A percentile compares a stretch with the other conserved stretches of the same genome.
phyloP scores from a whole-genome alignment of 306 rosid species.

The Glycine soja region DNA sequence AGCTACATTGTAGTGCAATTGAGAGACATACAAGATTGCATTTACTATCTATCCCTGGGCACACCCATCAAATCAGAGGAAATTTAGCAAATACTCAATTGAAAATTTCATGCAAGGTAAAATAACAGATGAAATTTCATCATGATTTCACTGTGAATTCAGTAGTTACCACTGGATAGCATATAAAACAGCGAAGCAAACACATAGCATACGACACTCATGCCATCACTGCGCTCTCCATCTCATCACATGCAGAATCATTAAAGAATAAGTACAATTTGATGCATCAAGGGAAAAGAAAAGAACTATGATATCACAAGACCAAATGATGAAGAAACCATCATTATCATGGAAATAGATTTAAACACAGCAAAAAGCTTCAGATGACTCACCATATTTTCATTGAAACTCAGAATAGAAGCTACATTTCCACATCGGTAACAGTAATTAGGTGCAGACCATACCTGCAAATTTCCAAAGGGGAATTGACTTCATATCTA shows the following conservation, averaged over 20 bases:
- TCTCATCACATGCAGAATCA: background rate
- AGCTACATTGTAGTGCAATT: too few species aligned
- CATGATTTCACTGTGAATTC: background rate
- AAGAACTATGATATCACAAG: conserved; percentile 16
- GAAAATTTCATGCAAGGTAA: background rate
- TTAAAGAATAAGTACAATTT: background rate
- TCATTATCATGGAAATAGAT: background rate
- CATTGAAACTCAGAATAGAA: conserved; percentile 90
- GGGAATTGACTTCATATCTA: conserved; percentile 36
- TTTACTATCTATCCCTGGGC: too few species aligned
- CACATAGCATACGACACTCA: background rate
- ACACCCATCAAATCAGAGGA: background rate
- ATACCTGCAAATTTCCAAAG: conserved; percentile 66
- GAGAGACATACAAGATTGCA: too few species aligned
- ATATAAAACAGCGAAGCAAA: background rate
- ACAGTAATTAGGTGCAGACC: conserved; percentile 98
- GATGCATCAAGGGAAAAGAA: conserved; percentile 15
- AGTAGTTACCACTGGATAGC: background rate
- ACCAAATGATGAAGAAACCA: conserved; percentile 13
- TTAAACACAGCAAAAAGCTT: background rate
- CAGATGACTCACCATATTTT: conserved; percentile 72
- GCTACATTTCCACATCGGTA: conserved; percentile 97
- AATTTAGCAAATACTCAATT: background rate
- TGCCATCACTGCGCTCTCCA: background rate
- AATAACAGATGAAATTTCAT: background rate